Conservation (phyloP, 2,329 filamentous ascomycete species). For the Coleophoma cylindrospora region DNA sequence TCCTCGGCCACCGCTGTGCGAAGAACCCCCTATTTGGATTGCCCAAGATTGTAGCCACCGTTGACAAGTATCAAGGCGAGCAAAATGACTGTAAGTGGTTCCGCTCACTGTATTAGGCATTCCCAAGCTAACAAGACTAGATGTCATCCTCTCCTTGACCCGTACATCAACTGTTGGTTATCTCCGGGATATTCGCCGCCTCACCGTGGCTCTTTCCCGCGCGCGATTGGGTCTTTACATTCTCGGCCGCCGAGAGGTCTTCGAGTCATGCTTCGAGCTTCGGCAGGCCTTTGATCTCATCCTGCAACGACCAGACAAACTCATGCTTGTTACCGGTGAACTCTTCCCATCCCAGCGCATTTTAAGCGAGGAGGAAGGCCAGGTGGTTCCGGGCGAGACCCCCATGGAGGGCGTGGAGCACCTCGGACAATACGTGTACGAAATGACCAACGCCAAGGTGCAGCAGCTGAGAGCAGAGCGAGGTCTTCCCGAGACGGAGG, state of each 20-base stretch:
- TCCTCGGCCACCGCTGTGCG: constrained; percentile 77
- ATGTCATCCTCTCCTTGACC: constrained; percentile 89
- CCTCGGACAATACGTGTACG: constrained; percentile 89
- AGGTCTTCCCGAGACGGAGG: constrained; percentile 16
- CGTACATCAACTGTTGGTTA: constrained; percentile 88
- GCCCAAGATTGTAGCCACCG: constrained; percentile 85
- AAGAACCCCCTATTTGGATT: constrained; percentile 82
- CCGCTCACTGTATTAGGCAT: not conserved
- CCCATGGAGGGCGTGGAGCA: constrained; percentile 91
- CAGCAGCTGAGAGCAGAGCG: constrained; percentile 23
- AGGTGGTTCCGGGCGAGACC: constrained; percentile 49
- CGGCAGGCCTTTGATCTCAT: constrained; percentile 79
- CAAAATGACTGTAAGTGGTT: constrained; percentile 87
- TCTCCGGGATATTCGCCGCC: constrained; percentile 83
- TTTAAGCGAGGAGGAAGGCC: constrained; percentile 36
- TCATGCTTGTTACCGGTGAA: constrained; percentile 79
- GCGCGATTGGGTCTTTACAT: constrained; percentile 90
- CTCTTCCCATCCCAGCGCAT: constrained; percentile 68
- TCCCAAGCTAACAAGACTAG: constrained; percentile 35
- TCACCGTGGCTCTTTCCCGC: constrained; percentile 91
- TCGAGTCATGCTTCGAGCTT: constrained; percentile 84
- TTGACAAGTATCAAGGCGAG: constrained; percentile 98
- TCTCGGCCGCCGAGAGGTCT: constrained; percentile 80
- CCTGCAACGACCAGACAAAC: constrained; percentile 71
- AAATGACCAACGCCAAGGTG: constrained; percentile 69